Evolutionary conservation across 2,329 filamentous ascomycete genomes (phyloP).

Genomic region (Fusarium proliferatum): DNA sequence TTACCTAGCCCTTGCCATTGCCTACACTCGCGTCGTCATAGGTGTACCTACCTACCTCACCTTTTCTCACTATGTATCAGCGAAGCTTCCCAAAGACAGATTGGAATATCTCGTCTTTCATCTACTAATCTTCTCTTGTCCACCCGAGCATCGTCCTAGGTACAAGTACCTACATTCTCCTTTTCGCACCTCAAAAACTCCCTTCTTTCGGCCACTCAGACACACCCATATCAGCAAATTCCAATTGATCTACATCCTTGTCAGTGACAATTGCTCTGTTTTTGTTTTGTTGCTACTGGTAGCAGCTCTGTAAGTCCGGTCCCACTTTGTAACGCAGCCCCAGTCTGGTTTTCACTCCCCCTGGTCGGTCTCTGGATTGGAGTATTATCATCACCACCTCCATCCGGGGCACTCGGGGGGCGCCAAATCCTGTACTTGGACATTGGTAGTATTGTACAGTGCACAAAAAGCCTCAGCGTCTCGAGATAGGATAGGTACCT

Average conservation of each 20-base stretch:
- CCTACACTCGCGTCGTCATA: not conserved
- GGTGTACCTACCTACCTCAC: not conserved
- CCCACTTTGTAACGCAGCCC: slow-evolving; percentile 20
- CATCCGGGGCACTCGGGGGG: slow-evolving; percentile 18
- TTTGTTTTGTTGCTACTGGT: slow-evolving; percentile 26
- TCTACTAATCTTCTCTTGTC: not conserved
- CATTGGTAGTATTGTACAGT: slow-evolving; percentile 17
- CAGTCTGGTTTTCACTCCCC: slow-evolving; percentile 23
- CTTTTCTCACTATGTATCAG: not conserved
- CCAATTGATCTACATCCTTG: slow-evolving; percentile 20
- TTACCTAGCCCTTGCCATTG: not conserved
- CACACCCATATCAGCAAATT: slow-evolving; percentile 18
- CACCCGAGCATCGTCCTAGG: not conserved
- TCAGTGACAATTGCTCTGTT: slow-evolving; percentile 26
- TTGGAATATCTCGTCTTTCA: not conserved
- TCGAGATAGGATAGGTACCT: slow-evolving; percentile 1
- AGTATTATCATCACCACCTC: slow-evolving; percentile 27
- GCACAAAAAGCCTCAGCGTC: slow-evolving; percentile 17
- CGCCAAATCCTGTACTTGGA: not conserved
- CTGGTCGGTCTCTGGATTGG: slow-evolving; percentile 16
- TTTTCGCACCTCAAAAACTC: not conserved
- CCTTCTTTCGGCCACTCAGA: slow-evolving; percentile 16
- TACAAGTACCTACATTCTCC: not conserved
- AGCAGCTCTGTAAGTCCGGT: slow-evolving; percentile 27
- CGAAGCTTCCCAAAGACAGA: slow-evolving; percentile 20